Conservation (phyloP, 108 stramenopile species). For the Stephanodiscus triporus region DNA sequence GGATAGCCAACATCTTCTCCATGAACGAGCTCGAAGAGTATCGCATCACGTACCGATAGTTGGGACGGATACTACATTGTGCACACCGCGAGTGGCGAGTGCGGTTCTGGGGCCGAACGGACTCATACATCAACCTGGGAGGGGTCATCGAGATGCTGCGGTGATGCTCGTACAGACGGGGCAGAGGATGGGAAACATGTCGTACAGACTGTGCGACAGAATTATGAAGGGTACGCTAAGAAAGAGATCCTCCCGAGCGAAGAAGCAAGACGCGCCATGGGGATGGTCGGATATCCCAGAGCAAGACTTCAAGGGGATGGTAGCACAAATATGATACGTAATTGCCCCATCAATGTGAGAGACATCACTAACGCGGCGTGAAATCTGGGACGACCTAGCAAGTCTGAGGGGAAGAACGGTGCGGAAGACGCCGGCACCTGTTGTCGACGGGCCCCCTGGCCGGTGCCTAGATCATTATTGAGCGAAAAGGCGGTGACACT, state of each 20-base stretch:
- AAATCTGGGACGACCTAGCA: slow-evolving; percentile 23
- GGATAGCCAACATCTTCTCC: no score
- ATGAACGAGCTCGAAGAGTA: background rate
- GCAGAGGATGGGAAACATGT: background rate
- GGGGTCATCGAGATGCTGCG: background rate
- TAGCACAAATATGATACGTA: background rate
- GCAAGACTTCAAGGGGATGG: no score
- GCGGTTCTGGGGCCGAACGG: slow-evolving; percentile 6
- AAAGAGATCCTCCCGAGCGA: no score
- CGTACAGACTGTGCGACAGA: no score
- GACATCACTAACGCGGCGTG: slow-evolving; percentile 23
- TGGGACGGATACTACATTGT: slow-evolving; percentile 6
- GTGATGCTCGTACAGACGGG: slow-evolving; percentile 12
- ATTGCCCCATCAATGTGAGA: slow-evolving; percentile 12
- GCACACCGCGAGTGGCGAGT: slow-evolving; percentile 15
- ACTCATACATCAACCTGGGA: background rate
- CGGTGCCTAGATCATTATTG: slow-evolving; percentile 27
- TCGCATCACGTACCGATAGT: slow-evolving; percentile 20
- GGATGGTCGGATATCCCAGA: background rate
- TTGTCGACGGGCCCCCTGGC: no score
- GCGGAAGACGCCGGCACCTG: slow-evolving; percentile 12
- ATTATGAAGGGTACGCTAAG: no score
- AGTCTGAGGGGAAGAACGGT: slow-evolving; percentile 12
- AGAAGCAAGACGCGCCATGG: no score
- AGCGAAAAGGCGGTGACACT: slow-evolving; percentile 16